A percentile compares a stretch with the other conserved stretches of the same genome.
These are phyloP conservation scores for Plicaturopsis crispa DNA, from an alignment of 768 basidiomycete genomes.

Conservation along the genomic window DNA sequence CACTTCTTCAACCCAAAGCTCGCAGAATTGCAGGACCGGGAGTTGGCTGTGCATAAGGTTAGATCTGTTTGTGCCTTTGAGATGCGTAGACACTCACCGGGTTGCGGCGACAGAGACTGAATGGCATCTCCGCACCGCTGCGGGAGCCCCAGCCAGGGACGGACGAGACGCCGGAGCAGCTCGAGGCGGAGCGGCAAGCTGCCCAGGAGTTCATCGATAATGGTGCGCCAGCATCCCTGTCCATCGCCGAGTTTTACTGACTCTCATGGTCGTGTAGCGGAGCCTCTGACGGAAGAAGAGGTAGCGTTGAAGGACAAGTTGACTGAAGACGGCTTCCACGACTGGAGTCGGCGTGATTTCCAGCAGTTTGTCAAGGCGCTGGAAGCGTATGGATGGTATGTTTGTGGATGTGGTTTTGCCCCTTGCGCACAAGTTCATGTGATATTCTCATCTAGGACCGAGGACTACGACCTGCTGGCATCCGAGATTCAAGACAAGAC, in stretches of 20 bases:
- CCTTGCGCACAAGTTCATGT: constrained; percentile 3
- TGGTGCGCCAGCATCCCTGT: constrained; percentile 45
- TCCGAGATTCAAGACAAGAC: constrained; percentile 82
- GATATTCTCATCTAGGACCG: constrained; percentile 36
- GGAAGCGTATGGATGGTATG: constrained; percentile 76
- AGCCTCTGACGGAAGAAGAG: constrained; percentile 87
- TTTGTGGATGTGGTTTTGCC: not conserved
- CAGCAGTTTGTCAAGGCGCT: constrained; percentile 79
- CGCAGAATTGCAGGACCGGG: constrained; percentile 78
- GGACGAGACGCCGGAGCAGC: constrained; percentile 74
- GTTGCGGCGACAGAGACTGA: constrained; percentile 53
- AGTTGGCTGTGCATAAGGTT: constrained; percentile 76
- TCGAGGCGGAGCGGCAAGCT: constrained; percentile 71
- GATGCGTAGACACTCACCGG: no score
- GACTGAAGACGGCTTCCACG: constrained; percentile 71
- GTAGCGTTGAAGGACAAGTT: constrained; percentile 72
- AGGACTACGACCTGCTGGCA: constrained; percentile 62
- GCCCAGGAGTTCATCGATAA: constrained; percentile 87
- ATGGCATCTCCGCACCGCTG: constrained; percentile 55
- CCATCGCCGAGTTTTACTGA: no score
- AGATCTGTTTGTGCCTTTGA: no score
- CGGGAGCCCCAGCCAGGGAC: constrained; percentile 62
- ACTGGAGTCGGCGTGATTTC: constrained; percentile 92
- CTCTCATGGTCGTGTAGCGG: no score
- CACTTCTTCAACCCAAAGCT: constrained; percentile 90